Percentiles rank a stretch among this genome's conserved stretches.
Evolutionary conservation across 331 rosid species (phyloP).

Genomic region (Saraca asoca): DNA sequence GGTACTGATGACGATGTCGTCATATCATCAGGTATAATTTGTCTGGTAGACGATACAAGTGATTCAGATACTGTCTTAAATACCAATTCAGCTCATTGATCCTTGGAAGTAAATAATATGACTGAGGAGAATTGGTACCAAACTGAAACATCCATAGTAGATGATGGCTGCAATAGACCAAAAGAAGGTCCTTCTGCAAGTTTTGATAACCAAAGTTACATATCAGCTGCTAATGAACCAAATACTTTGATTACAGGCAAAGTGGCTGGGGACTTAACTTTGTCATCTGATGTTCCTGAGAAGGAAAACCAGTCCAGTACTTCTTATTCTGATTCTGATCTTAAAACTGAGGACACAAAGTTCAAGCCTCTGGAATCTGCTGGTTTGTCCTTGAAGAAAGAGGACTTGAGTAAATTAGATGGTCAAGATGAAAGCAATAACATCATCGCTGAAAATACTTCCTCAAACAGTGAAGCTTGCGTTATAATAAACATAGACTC

Average conservation of each 20-base stretch:
- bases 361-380: slow-evolving; percentile 32
- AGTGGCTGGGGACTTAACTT: slow-evolving; percentile 36
- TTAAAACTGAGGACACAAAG: slow-evolving; percentile 28
- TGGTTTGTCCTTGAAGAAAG: slow-evolving; percentile 40
- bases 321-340: slow-evolving; percentile 41
- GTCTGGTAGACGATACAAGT: slow-evolving; percentile 30
- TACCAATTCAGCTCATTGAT: slow-evolving; percentile 30
- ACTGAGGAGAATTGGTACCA: slow-evolving; percentile 35
- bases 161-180: slow-evolving; percentile 39
- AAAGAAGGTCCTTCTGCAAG: slow-evolving; percentile 30
- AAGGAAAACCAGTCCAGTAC: slow-evolving; percentile 31
- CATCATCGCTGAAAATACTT: slow-evolving; percentile 40
- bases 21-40: slow-evolving; percentile 26
- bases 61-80: slow-evolving; percentile 31
- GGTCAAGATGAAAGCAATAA: slow-evolving; percentile 40
- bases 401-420: slow-evolving; percentile 33
- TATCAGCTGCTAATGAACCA: slow-evolving; percentile 42
- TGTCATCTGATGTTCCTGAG: slow-evolving; percentile 33
- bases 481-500: slow-evolving; percentile 19
- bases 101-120: slow-evolving; percentile 30
- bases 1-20: slow-evolving; percentile 27
- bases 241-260: slow-evolving; percentile 32
- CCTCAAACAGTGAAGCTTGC: slow-evolving; percentile 35
- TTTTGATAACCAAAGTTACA: slow-evolving; percentile 31
- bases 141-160: slow-evolving; percentile 30